Percentiles rank a stretch among this genome's conserved stretches.
Evolutionary conservation across 2,329 filamentous ascomycete species (phyloP).

Genomic region (Colletotrichum sidae): DNA sequence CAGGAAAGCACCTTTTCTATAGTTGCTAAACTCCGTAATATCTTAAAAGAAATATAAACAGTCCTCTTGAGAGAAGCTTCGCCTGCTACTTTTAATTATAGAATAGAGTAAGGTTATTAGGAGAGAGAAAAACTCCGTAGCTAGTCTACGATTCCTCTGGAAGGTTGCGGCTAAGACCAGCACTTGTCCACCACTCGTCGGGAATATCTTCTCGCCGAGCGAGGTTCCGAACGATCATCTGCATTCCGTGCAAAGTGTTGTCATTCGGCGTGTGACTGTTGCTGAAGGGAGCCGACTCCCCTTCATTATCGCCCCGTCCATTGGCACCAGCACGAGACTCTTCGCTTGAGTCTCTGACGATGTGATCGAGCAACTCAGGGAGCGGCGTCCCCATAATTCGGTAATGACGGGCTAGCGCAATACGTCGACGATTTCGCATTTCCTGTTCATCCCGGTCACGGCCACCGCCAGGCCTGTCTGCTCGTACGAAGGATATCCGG

Average conservation of each 20-base stretch:
- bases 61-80: background rate
- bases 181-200: slow-evolving; percentile 84
- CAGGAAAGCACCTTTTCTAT: too few species aligned
- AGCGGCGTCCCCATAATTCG: slow-evolving; percentile 23
- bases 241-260: slow-evolving; percentile 70
- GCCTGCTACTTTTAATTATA: slow-evolving; percentile 6
- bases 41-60: background rate
- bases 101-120: background rate
- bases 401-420: slow-evolving; percentile 30
- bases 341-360: slow-evolving; percentile 26
- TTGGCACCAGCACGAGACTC: slow-evolving; percentile 14
- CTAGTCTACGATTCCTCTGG: slow-evolving; percentile 51
- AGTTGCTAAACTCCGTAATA: background rate
- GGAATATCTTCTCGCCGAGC: slow-evolving; percentile 80
- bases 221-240: slow-evolving; percentile 77
- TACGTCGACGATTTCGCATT: slow-evolving; percentile 30
- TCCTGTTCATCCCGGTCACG: slow-evolving; percentile 18
- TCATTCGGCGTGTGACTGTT: slow-evolving; percentile 44
- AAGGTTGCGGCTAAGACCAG: slow-evolving; percentile 72
- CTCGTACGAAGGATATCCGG: slow-evolving; percentile 32
- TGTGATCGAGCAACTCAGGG: slow-evolving; percentile 21
- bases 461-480: slow-evolving; percentile 8
- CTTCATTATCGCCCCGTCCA: slow-evolving; percentile 20
- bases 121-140: background rate
- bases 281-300: slow-evolving; percentile 26